These are phyloP conservation scores for Chaetomium sp. DNA, from an alignment of 2,329 filamentous ascomycete species.

Conservation along the genomic window DNA sequence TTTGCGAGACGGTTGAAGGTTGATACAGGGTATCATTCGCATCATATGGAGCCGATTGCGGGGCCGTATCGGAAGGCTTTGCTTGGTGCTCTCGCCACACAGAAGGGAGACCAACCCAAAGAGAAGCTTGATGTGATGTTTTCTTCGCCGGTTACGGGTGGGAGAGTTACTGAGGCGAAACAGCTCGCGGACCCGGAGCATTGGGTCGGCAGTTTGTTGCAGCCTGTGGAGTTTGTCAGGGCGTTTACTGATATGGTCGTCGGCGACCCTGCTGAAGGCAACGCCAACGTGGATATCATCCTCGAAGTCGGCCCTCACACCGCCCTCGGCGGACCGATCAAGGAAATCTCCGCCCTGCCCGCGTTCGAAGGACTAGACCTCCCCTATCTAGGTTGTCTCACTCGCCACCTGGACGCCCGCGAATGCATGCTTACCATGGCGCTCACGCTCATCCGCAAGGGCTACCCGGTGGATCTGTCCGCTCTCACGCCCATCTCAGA, in stretches of 20 bases:
- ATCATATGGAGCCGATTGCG: background rate
- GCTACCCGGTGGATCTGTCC: background rate
- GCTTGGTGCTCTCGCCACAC: too few species aligned
- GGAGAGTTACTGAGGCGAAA: too few species aligned
- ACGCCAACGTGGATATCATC: slow-evolving; percentile 20
- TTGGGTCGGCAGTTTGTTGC: too few species aligned
- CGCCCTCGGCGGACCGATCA: slow-evolving; percentile 26
- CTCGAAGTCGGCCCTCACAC: slow-evolving; percentile 30
- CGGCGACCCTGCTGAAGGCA: slow-evolving; percentile 16
- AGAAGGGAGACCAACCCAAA: too few species aligned
- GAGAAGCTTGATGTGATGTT: too few species aligned
- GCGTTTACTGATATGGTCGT: slow-evolving; percentile 1
- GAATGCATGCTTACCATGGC: slow-evolving; percentile 16
- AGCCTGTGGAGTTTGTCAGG: too few species aligned
- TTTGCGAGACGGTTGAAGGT: background rate
- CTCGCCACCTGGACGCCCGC: slow-evolving; percentile 18
- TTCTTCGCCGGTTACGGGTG: too few species aligned
- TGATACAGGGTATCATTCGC: slow-evolving; percentile 1
- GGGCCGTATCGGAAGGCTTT: too few species aligned
- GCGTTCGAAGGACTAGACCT: slow-evolving; percentile 21
- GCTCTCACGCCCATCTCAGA: background rate
- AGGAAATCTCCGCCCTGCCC: slow-evolving; percentile 23
- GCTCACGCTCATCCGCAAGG: background rate
- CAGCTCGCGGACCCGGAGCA: too few species aligned
- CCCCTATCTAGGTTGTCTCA: slow-evolving; percentile 13